phyloP scores from a whole-genome alignment of 768 basidiomycete genomes.

The Termitomyces sp. region DNA sequence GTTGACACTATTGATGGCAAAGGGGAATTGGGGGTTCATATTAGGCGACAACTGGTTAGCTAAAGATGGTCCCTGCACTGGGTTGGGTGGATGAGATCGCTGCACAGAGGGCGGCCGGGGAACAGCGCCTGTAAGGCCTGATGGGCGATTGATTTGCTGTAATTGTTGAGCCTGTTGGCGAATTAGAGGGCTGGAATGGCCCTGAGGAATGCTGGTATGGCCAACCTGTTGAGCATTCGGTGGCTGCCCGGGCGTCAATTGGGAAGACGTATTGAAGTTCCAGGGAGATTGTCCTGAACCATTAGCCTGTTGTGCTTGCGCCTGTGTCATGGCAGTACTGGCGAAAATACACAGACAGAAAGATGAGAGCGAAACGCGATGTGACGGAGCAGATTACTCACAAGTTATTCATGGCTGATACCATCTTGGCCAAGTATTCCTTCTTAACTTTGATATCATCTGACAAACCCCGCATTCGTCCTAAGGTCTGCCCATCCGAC shows the following conservation, averaged over 20 bases:
- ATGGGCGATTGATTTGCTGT: slow-evolving; percentile 24
- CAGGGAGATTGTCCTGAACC: slow-evolving; percentile 16
- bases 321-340: slow-evolving; percentile 16
- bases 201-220: slow-evolving; percentile 9
- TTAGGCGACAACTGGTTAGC: slow-evolving; percentile 32
- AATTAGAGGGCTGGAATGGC: slow-evolving; percentile 29
- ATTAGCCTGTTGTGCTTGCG: slow-evolving; percentile 19
- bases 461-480: slow-evolving; percentile 20
- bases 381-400: slow-evolving; percentile 21
- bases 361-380: neutral
- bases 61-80: slow-evolving; percentile 19
- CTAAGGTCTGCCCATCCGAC: slow-evolving; percentile 19
- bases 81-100: slow-evolving; percentile 31
- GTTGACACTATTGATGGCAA: slow-evolving; percentile 11
- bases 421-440: slow-evolving; percentile 37
- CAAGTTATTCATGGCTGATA: slow-evolving; percentile 32
- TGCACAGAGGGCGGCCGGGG: slow-evolving; percentile 35
- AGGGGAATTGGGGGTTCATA: slow-evolving; percentile 25
- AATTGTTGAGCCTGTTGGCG: slow-evolving; percentile 25
- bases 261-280: slow-evolving; percentile 12
- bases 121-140: slow-evolving; percentile 24
- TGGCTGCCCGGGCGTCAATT: slow-evolving; percentile 4
- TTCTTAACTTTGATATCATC: slow-evolving; percentile 30
- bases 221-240: slow-evolving; percentile 13
- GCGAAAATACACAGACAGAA: neutral